Evolutionary conservation across 164 flowering plant genomes (phyloP).

Genomic region (Warburgia ugandensis): DNA sequence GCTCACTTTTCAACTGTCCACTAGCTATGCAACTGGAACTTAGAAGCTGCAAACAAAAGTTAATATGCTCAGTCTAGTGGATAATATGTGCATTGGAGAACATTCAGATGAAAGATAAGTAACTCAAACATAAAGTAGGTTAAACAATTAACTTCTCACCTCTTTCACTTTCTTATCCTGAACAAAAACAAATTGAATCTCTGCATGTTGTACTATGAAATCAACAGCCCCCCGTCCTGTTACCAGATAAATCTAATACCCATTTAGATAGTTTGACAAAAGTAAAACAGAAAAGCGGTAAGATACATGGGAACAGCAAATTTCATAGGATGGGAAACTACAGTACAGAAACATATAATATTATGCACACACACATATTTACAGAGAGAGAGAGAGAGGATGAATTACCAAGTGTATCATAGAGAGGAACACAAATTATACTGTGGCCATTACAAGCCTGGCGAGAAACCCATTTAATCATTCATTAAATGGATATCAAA

Average conservation of each 20-base stretch:
- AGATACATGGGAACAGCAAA: no score
- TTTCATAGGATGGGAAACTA: no score
- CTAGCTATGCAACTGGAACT: conserved; percentile 51
- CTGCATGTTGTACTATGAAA: conserved; percentile 80
- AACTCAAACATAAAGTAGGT: neutral
- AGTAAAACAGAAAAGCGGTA: neutral
- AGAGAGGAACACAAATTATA: conserved; percentile 87
- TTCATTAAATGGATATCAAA: no score
- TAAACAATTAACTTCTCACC: conserved; percentile 32
- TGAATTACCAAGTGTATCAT: conserved; percentile 84
- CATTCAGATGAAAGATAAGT: neutral
- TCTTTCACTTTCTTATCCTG: conserved; percentile 75
- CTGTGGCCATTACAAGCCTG: conserved; percentile 88
- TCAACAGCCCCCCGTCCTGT: conserved; percentile 86
- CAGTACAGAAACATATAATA: no score
- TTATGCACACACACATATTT: no score
- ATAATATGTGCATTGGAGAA: no score
- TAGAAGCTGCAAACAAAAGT: conserved; percentile 49
- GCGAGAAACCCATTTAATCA: conserved; percentile 7
- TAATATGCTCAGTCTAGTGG: neutral
- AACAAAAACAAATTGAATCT: conserved; percentile 70
- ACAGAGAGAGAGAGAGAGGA: no score
- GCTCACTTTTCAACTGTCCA: conserved; percentile 55
- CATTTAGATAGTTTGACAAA: neutral
- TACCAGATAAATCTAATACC: neutral